Evolutionary conservation across 2,329 filamentous ascomycete species (phyloP), one percentile per base, ranked within the genome.

Genomic region (Penicillium digitatum): DNA sequence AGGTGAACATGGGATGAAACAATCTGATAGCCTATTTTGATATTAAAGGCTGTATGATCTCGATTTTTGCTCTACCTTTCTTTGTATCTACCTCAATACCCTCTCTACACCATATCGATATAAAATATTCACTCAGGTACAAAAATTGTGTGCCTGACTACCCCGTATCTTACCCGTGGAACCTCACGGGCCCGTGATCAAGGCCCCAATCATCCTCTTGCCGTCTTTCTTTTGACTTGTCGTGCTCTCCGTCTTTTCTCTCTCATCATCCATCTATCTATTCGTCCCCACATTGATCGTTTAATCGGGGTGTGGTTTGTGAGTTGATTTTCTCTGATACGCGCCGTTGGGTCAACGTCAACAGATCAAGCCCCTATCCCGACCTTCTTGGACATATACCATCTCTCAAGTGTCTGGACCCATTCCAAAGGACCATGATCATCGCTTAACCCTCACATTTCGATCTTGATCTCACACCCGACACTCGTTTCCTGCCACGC

Each of bases 391-490:
- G 48, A 43, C 29, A 31, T 50, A 20, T 26, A 35, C 44, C 18
- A 43, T 42, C 27, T 31, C 20, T 48, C 35, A 42, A 50, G 37
- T 32, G 48, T 54, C 54, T 54, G 40, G 38, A 54, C 48, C 48
- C 51, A 29, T 52, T 39, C 46, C 52, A 55, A 55, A 40, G 27
- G 60, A 66, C 58, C 59, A 69, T 69, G 66, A 63, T 47, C 58
- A 54, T 61, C 62, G 49, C 43, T 38, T 48, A 52, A 56, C 56
- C 45, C 49, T 57, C 42, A 52, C 59, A 45, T 53, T 38, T 53
- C 24, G 56, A 54, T 54, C 55, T 56, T 46, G 51, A 48, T 39
- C 34, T 22, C 39, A 12, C 48, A 43, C 27, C 42, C 40, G 47
- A 59, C 62, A 56, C 62, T 66, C 62, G 54, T 58, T 66, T 62